Evolutionary conservation across 139 green algal species (phyloP), one percentile per base, ranked within the genome.

Genomic region (Penium margaritaceum): DNA sequence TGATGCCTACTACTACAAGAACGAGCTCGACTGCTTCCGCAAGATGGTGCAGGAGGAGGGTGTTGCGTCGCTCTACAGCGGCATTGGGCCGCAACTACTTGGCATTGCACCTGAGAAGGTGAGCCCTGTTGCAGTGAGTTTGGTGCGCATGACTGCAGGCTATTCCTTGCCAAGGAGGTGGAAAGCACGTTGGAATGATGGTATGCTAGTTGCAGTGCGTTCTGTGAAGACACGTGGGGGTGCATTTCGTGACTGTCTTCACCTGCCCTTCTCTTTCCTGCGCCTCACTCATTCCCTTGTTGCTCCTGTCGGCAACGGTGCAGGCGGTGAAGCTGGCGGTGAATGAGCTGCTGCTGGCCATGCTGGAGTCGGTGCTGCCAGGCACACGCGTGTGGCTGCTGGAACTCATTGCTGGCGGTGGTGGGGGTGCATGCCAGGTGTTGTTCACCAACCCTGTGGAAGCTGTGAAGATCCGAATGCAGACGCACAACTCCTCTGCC

Each of bases 401-500:
- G 19, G 70, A 70, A 29, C 19, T 77, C 30, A 41, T 77, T n/a
- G 70, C 70, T 6, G 70, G 70, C 32, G 55, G 70, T 30, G 54
- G 54, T 3, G 54, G 34, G 2, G 70, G 70, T 3, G 37, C 70
- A 27, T 63, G 53, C 14, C 70, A 77, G 39, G 55, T 77, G n/a
- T 55, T 77, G 21, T 70, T 77, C 41, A 70, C 70, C 24, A 77
- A 77, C 43, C 70, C 70, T n/a, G 36, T 70, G 30, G 55, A 70
- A 36, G 58, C 58, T 19, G 57, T 77, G 38, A 77, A 77, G 43
- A 27, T 77, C 19, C 70, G 55, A 14, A 66, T 70, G 38, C 70
- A 77, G 61, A 69, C 44, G 39, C 70, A 69, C 0, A 30, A 7
- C 38, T 9, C 39, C 14, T 44, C 62, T 6, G 6, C 58, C 17